Conservation (phyloP, 805 yeast species). For the Barnettozyma pratensis region DNA sequence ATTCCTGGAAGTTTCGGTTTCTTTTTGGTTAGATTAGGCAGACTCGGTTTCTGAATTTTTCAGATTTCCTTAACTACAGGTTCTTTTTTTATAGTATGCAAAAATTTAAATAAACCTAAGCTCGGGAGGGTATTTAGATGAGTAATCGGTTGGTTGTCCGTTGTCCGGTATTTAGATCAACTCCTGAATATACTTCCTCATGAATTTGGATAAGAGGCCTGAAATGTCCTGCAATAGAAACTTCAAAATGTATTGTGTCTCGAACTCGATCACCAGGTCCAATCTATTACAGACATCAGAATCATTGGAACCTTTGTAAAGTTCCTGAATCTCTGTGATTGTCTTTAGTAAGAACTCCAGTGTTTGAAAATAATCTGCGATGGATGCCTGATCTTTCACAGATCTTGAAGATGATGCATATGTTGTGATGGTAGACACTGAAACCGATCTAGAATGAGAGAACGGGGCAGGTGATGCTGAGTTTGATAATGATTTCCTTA, state of each 20-base stretch:
- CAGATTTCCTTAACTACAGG: too few species aligned
- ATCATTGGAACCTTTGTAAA: constrained; percentile 2
- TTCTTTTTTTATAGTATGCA: too few species aligned
- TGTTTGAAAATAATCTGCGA: constrained; percentile 7
- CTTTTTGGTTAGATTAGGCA: too few species aligned
- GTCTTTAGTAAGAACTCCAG: constrained; percentile 8
- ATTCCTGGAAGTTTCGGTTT: too few species aligned
- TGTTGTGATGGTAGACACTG: constrained; percentile 3
- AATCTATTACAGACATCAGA: constrained; percentile 1
- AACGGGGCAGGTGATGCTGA: not conserved
- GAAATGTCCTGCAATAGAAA: constrained; percentile 9
- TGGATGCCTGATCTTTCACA: constrained; percentile 11
- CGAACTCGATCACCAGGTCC: constrained; percentile 7
- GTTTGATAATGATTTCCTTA: not conserved
- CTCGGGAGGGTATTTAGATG: not conserved
- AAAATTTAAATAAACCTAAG: too few species aligned
- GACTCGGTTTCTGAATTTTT: too few species aligned
- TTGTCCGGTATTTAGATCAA: too few species aligned
- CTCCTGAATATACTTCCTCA: not conserved
- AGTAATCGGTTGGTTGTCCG: too few species aligned
- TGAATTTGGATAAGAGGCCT: not conserved
- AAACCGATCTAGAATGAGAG: constrained; percentile 1
- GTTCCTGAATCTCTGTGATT: constrained; percentile 2
- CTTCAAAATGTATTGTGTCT: constrained; percentile 8
- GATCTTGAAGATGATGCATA: constrained; percentile 6